Base-by-base conservation (phyloP, 108 stramenopile species). In the Seminavis robusta region DNA sequence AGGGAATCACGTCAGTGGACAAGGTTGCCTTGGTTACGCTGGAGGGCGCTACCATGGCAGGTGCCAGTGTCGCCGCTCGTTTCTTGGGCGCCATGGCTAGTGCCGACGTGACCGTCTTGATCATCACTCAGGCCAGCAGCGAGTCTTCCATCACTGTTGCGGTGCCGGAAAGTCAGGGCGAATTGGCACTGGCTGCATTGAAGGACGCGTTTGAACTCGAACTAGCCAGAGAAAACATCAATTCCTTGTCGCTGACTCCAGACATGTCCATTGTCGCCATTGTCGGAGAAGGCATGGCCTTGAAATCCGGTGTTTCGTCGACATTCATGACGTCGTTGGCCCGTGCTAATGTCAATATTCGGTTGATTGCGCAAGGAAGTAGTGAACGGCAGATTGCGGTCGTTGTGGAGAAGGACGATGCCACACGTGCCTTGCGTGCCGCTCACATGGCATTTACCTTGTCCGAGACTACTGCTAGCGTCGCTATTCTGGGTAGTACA, bases 311-410 rank as follows among this genome's bases (percentile, higher is more conserved):
- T 34, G 86, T 91, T 2, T 73, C 86, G 0, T 86, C 87, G 0
- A 78, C 78, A 1, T 90, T 94, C 55, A 91, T 92, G 81, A 58
- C 56, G 37, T 77, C 90, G n/a, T 63, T 94, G 27, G 85, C 90
- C 42, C 67, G 74, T 33, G 86, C 90, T 30, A 85, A 86, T 56
- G 83, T 94, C 50, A 94, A 94, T 71, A 83, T 94, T 36, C 84
- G 90, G 32, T 71, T 84, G 42, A 90, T 92, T 56, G 86, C 93
- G 23, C 89, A 91, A 66, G 89, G 84, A 16, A 77, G 73, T 8
- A 79, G 77, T 16, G 94, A 92, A 64, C 69, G 90, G n/a, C 88
- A 92, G 36, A 85, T 94, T 54, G 82, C 88, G 28, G 88, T 84
- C 26, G 88, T 90, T 27, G 93, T 94, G 13, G 55, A 75, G 16